Evolutionary conservation across 352 stramenopile genomes (phyloP), one percentile per base, ranked within the genome.

Genomic region (Globisporangium nunn): DNA sequence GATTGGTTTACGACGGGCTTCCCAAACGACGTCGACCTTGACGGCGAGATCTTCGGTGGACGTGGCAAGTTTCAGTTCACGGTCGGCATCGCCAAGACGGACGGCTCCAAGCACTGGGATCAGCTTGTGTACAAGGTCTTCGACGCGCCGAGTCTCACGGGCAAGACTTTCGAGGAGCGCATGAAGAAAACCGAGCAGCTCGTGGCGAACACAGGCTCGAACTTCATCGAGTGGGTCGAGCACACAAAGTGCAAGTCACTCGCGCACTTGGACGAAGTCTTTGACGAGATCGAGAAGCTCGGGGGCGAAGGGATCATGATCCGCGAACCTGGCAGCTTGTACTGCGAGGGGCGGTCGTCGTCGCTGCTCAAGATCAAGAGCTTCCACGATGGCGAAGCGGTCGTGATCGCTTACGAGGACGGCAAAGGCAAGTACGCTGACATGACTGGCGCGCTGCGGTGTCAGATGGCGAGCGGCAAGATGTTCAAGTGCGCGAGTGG

Each of bases 361-460:
- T 82, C 80, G 17, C 63, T 91, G 44, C 66, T 91, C 50, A 90
- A 91, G 63, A 79, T 87, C 58, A 91, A 91, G 70, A 86, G 63
- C 48, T 88, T 91, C 61, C 71, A 84, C 59, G 78, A 89, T 45
- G 79, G 74, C 29, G 80, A 90, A 47, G 81, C 77, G 4, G 63
- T 74, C 18, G 72, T 91, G 37, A 65, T 89, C 35, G 77, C 76
- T 14, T 61, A 90, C 57, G 78, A 89, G 50, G 71, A 73, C 39
- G 80, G 81, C 46, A 87, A 87, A 43, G 81, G 81, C 47, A 87
- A 87, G 54, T 83, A 89, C 60, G 61, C 58, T 2, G 78, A 72
- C 18, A 77, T 82, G 64, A 67, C 67, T 5, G 81, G 81, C 10
- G 78, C 80, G 2, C 62, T 91, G 18, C 68, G 71, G 8, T 86